Evolutionary conservation across 2,329 filamentous ascomycete species (phyloP), one percentile per base, ranked within the genome.

Genomic region (Podosphaera xanthii): DNA sequence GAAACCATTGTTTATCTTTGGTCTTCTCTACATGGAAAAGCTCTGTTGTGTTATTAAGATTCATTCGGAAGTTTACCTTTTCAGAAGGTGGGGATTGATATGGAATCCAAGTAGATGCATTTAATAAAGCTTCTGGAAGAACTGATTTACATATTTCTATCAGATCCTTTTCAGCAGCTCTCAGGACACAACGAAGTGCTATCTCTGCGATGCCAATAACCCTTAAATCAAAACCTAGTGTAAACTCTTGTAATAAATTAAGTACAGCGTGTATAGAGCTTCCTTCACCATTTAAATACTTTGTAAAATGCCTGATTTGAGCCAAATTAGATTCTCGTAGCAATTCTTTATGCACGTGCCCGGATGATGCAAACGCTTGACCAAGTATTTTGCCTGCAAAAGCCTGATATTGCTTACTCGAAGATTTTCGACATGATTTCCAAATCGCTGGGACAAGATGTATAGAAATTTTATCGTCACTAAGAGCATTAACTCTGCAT

Each of bases 301-400:
- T 60, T 54, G 64, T 61, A 35, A 67, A 59, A 42, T 75, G 71
- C 60, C 76, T 64, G 67, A 74, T 55, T 63, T 75, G 71, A 12
- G 72, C 70, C 4, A 84, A 69, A 14, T 73, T 73, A 1, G 80
- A 81, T 67, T 86, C 83, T 34, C 76, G 73, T 1, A 84, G 69
- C 53, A 86, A 73, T 56, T 78, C 78, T 42, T 74, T 69, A 14
- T 81, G 79, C 4, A 87, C 76, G 59, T 80, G 75, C 1, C 89
- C 89, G 35, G 82, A 86, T 14, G 86, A 79, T 46, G 84, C 82
- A 70, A 90, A 97, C 0, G 87, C 83, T 67, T 88, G 80, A 6
- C 94, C 92, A 52, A 97, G 75, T 1, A 90, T 84, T 62, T 84
- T 79, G 2, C 87, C 90, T 52, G 87, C 86, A 94, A 94, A 98